A percentile compares a stretch with the other conserved stretches of the same genome.
These are phyloP conservation scores for Limonomyces culmigenus DNA, from an alignment of 1,284 basidiomycete species.

Conservation along the genomic window DNA sequence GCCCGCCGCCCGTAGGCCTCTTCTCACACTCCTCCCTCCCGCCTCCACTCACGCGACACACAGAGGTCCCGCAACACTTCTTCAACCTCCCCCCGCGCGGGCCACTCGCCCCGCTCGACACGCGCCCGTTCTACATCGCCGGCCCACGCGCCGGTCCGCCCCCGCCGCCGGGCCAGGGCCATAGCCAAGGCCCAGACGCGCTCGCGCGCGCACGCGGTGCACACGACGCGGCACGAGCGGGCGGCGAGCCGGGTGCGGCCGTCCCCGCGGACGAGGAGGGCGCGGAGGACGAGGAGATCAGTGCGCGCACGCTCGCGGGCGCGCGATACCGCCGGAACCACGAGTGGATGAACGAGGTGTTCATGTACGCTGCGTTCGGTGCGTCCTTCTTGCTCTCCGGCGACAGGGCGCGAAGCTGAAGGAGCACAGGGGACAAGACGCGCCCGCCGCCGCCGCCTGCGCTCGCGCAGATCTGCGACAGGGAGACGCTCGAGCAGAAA, in stretches of 20 bases:
- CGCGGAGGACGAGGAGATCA: constrained; percentile 59
- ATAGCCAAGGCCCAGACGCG: constrained; percentile 1
- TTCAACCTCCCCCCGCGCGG: constrained; percentile 45
- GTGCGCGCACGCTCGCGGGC: constrained; percentile 50
- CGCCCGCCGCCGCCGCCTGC: no score
- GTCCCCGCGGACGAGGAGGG: background rate
- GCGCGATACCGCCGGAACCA: constrained; percentile 64
- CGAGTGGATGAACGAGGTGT: constrained; percentile 68
- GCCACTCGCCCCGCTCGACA: no score
- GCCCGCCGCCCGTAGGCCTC: constrained; percentile 34
- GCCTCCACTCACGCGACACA: constrained; percentile 33
- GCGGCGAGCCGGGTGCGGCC: constrained; percentile 11
- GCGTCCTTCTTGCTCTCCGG: constrained; percentile 10
- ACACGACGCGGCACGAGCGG: constrained; percentile 13
- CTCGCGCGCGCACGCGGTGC: constrained; percentile 2
- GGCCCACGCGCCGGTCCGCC: constrained; percentile 44
- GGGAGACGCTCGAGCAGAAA: no score
- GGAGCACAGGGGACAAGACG: no score
- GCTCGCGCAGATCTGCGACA: no score
- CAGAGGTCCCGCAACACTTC: constrained; percentile 50
- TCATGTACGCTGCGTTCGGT: constrained; percentile 55
- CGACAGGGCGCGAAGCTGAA: no score
- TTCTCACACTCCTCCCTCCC: constrained; percentile 27
- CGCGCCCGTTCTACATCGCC: constrained; percentile 42
- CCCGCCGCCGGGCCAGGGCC: background rate